phyloP scores from a whole-genome alignment of 495 filamentous ascomycete species.

The Penicillium subrubescens region DNA sequence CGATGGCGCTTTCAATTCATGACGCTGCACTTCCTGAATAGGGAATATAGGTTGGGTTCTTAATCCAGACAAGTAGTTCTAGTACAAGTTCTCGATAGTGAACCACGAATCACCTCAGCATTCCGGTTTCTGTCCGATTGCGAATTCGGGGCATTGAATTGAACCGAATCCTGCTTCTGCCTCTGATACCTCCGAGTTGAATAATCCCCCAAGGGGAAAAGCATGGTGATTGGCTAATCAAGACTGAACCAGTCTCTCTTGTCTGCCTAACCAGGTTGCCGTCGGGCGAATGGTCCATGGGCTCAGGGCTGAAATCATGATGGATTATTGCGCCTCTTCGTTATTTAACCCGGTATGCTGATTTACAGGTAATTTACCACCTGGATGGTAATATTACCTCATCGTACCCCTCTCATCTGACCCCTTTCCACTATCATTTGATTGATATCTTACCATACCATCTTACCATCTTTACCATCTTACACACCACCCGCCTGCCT shows the following conservation, averaged over 20 bases:
- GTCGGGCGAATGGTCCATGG: background rate
- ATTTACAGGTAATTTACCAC: background rate
- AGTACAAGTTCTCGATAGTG: background rate
- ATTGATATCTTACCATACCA: background rate
- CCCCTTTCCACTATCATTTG: background rate
- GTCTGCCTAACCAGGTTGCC: slow-evolving; percentile 1
- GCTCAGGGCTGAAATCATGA: background rate
- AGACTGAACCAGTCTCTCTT: background rate
- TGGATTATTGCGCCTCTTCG: no score
- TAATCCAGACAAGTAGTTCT: background rate
- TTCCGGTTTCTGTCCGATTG: background rate
- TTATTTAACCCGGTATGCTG: no score
- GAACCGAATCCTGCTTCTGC: slow-evolving; percentile 1
- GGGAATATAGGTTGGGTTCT: no score
- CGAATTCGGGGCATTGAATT: background rate
- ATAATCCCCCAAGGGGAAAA: background rate
- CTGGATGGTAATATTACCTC: background rate
- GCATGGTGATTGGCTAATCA: background rate
- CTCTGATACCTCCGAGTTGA: background rate
- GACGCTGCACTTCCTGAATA: background rate
- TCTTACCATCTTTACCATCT: slow-evolving; percentile 1
- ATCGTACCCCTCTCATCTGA: background rate
- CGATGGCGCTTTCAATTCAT: background rate
- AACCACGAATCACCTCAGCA: background rate
- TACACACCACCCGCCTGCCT: background rate